Evolutionary conservation across 2,329 filamentous ascomycete species (phyloP).

Genomic region (Colletotrichum truncatum): DNA sequence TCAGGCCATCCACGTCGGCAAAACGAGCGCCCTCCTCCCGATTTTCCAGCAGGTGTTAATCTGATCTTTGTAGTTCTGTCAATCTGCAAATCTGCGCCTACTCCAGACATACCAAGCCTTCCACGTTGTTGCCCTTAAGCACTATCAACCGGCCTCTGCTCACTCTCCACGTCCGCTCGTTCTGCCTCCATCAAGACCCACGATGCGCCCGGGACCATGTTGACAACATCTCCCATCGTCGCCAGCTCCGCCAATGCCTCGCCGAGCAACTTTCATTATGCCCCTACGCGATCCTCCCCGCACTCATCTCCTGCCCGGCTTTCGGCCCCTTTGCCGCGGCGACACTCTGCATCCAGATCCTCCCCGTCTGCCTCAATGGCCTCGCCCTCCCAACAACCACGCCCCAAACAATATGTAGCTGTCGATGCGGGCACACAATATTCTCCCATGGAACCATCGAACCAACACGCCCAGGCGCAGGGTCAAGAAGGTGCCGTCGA

Average conservation of each 20-base stretch:
- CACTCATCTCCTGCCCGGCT: constrained; percentile 50
- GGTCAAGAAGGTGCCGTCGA: constrained; percentile 28
- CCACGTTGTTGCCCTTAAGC: neutral
- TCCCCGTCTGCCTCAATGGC: constrained; percentile 44
- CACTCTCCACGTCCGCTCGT: neutral
- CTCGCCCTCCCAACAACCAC: constrained; percentile 35
- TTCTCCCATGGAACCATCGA: constrained; percentile 54
- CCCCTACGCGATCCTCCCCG: constrained; percentile 53
- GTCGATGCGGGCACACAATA: constrained; percentile 59
- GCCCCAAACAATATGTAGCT: constrained; percentile 52
- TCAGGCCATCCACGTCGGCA: constrained; percentile 7
- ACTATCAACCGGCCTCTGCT: constrained; percentile 4
- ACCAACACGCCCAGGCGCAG: neutral
- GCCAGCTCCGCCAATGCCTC: constrained; percentile 62
- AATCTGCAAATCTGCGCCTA: constrained; percentile 22
- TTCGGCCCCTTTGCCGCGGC: constrained; percentile 50
- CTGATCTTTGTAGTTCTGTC: constrained; percentile 16
- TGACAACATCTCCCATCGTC: constrained; percentile 65
- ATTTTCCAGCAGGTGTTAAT: constrained; percentile 7
- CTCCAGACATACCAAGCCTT: neutral
- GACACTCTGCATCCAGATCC: constrained; percentile 43
- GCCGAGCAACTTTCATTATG: constrained; percentile 59
- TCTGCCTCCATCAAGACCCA: constrained; percentile 33
- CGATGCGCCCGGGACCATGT: constrained; percentile 64
- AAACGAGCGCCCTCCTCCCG: constrained; percentile 1